Percentiles rank a stretch among this genome's conserved stretches.
These are phyloP conservation scores for Fusarium paranaense DNA, from an alignment of 2,329 filamentous ascomycete genomes.

Conservation along the genomic window DNA sequence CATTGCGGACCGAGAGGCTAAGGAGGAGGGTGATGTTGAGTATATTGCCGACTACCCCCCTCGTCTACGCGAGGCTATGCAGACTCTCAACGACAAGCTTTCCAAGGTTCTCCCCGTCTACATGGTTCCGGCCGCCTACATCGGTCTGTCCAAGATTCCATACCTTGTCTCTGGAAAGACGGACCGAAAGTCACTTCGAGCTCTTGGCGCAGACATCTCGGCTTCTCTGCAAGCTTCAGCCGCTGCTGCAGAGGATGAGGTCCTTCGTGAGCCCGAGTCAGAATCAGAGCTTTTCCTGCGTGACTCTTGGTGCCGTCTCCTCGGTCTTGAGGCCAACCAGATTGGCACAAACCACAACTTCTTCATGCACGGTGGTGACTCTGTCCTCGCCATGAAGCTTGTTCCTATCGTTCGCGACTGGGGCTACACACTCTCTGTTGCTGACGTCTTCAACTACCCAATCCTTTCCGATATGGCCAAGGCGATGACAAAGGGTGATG, in stretches of 20 bases:
- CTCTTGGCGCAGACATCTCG: slow-evolving; percentile 35
- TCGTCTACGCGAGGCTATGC: slow-evolving; percentile 32
- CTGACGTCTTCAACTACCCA: slow-evolving; percentile 58
- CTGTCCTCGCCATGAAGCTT: slow-evolving; percentile 62
- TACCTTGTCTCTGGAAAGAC: slow-evolving; percentile 43
- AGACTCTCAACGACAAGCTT: slow-evolving; percentile 32
- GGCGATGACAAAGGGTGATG: slow-evolving; percentile 39
- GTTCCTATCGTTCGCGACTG: slow-evolving; percentile 55
- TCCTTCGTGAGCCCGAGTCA: slow-evolving; percentile 27
- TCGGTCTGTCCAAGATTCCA: slow-evolving; percentile 37
- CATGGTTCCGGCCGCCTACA: slow-evolving; percentile 40
- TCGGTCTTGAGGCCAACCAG: slow-evolving; percentile 48
- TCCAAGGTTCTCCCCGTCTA: slow-evolving; percentile 38
- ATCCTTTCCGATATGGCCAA: slow-evolving; percentile 58
- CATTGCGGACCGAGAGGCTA: slow-evolving; percentile 37
- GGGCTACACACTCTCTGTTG: slow-evolving; percentile 57
- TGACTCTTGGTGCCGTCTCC: slow-evolving; percentile 51
- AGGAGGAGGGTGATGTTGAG: slow-evolving; percentile 22
- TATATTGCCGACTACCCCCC: slow-evolving; percentile 34
- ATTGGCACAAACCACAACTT: slow-evolving; percentile 56
- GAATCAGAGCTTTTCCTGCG: slow-evolving; percentile 45
- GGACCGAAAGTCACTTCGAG: slow-evolving; percentile 38
- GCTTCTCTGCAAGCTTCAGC: slow-evolving; percentile 29
- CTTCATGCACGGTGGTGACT: slow-evolving; percentile 62
- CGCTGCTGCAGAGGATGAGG: neutral